Conservation (phyloP, 2,329 filamentous ascomycete species). For the Hypoxylon sp. region DNA sequence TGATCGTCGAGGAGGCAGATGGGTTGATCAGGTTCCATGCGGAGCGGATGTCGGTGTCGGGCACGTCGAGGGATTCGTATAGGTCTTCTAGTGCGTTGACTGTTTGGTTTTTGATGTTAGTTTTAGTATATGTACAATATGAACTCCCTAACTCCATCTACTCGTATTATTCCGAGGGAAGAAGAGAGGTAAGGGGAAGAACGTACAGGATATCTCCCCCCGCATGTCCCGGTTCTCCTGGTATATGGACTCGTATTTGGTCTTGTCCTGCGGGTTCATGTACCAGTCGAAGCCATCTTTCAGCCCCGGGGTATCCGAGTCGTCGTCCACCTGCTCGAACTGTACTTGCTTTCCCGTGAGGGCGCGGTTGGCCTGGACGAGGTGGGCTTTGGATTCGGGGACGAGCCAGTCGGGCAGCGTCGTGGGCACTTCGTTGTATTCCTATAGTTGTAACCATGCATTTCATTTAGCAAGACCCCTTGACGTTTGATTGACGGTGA, state of each 20-base stretch:
- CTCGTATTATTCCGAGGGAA: neutral
- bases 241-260: slow-evolving; percentile 98
- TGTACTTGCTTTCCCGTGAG: slow-evolving; percentile 80
- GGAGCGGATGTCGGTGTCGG: slow-evolving; percentile 82
- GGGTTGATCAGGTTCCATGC: slow-evolving; percentile 99
- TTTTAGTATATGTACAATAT: too few relatives aligned
- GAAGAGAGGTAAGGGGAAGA: slow-evolving; percentile 2
- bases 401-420: slow-evolving; percentile 94
- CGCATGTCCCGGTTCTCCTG: slow-evolving; percentile 87
- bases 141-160: too few relatives aligned
- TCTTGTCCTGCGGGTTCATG: slow-evolving; percentile 90
- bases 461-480: slow-evolving; percentile 11
- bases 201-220: slow-evolving; percentile 81
- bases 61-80: slow-evolving; percentile 81
- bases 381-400: slow-evolving; percentile 91
- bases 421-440: slow-evolving; percentile 87
- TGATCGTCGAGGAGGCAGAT: slow-evolving; percentile 80
- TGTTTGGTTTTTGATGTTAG: slow-evolving; percentile 44
- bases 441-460: slow-evolving; percentile 59
- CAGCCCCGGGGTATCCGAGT: slow-evolving; percentile 81
- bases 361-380: slow-evolving; percentile 83
- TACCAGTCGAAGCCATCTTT: slow-evolving; percentile 99
- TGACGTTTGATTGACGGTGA: neutral
- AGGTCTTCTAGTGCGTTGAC: slow-evolving; percentile 83
- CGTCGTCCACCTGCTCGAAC: slow-evolving; percentile 86